Evolutionary conservation across 306 rosid species (phyloP), one percentile per base, ranked within the genome.

Genomic region (Inga oerstediana): DNA sequence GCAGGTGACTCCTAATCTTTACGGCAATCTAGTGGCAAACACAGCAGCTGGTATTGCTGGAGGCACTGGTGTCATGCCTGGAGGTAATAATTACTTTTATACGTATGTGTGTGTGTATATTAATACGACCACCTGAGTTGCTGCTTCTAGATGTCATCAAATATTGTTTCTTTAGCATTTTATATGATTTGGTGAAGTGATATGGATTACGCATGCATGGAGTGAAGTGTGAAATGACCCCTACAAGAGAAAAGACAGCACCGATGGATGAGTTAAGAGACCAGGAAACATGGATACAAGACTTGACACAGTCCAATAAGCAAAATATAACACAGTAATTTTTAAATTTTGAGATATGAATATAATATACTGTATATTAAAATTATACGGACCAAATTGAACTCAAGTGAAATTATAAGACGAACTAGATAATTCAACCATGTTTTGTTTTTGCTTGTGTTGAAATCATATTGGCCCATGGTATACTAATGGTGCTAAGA

Each of bases 21-120:
- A 93, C 62, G 97, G 98, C 27, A 93, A 93, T 84, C 90, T 93
- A 17, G 97, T 93, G 27, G 98, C 98, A 81, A 93, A 93, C 78
- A 93, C 97, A 56, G 98, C 94, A 69, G 94, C 94, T 66, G 94
- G 98, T 75, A 92, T 92, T 76, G 96, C 93, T 45, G 93, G 93
- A 81, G 96, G 95, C 79, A 88, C 93, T 35, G 97, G 98, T 43
- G 90, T 93, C 82, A 93, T 93, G 98, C 97, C 94, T 0, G 98
- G 98, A 88, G 98, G 97, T 91, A 87, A 24, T 56, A 19, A 37
- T 9, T 70, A 4, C 24, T 44, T 24, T 37, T 45, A 45, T 45
- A 6, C 43, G 1, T 37, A 5, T 37, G 41, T 39, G 43, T 39
- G 43, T 39, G 43, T 3, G 5, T 6, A 8, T 39, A 5, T 39